Evolutionary conservation across 75 land plant species (phyloP).

Genomic region (Pseudotsuga menziesii): DNA sequence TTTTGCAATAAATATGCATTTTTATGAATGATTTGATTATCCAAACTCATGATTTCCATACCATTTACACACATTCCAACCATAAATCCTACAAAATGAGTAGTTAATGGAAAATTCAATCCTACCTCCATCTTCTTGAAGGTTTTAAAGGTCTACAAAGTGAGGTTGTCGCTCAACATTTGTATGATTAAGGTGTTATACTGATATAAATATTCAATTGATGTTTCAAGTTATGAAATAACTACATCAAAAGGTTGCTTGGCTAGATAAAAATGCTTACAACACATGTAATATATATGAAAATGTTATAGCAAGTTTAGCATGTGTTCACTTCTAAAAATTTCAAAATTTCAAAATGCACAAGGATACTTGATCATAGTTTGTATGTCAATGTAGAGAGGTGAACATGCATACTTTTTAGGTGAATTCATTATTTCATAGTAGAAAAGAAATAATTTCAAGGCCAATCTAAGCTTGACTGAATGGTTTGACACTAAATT

Average conservation of each 20-base stretch:
- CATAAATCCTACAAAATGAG: too few species aligned
- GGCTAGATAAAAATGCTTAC: background rate
- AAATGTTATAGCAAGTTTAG: background rate
- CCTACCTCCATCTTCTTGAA: too few species aligned
- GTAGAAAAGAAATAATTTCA: constrained; percentile 54
- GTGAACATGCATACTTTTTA: constrained; percentile 22
- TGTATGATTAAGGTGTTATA: too few species aligned
- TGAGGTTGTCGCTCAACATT: too few species aligned
- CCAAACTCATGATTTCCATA: too few species aligned
- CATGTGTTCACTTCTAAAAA: background rate
- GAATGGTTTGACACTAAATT: constrained; percentile 45
- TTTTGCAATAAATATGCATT: too few species aligned
- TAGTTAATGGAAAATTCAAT: background rate
- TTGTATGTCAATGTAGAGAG: background rate
- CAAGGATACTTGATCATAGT: background rate
- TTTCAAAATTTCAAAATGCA: background rate
- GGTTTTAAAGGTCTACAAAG: too few species aligned
- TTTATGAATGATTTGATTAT: too few species aligned
- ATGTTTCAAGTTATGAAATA: too few species aligned
- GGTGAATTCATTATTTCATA: constrained; percentile 54
- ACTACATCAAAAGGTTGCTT: too few species aligned
- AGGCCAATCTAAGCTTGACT: constrained; percentile 42
- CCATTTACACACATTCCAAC: too few species aligned
- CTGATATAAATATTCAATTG: too few species aligned
- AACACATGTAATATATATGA: background rate